Conservation (phyloP, 2,329 filamentous ascomycete species). For the Cladosporium oxysporum region DNA sequence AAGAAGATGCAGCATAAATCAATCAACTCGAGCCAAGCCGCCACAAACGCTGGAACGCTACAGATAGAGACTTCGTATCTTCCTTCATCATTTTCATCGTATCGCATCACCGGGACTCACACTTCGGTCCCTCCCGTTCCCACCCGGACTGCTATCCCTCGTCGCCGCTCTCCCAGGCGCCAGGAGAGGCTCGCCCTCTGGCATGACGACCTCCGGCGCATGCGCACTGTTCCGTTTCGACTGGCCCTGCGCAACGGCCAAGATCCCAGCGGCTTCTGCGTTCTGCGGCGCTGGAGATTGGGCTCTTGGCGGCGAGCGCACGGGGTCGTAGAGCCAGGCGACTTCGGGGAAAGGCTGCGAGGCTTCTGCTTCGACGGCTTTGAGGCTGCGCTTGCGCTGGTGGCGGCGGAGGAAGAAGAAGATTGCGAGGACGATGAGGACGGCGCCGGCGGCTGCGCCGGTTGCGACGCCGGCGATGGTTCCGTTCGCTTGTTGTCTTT, state of each 20-base stretch:
- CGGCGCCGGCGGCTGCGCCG: constrained; percentile 23
- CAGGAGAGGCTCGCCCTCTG: constrained; percentile 8
- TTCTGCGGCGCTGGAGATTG: not conserved
- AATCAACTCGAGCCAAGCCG: not conserved
- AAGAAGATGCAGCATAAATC: not conserved
- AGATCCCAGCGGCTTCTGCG: not conserved
- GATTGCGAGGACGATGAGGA: constrained; percentile 21
- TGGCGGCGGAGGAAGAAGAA: constrained; percentile 23
- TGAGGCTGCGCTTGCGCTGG: constrained; percentile 18
- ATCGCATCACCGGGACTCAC: not conserved
- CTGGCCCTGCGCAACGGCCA: not conserved
- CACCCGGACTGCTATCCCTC: constrained; percentile 11
- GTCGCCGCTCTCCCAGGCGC: constrained; percentile 10
- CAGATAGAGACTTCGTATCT: not conserved
- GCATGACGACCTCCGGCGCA: constrained; percentile 14
- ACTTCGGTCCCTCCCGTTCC: not conserved
- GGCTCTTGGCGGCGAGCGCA: constrained; percentile 9
- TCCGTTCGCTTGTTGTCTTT: constrained; percentile 22
- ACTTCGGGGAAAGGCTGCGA: constrained; percentile 22
- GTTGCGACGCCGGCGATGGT: constrained; percentile 27
- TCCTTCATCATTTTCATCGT: not conserved
- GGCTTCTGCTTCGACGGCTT: constrained; percentile 1
- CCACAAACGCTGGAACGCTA: not conserved
- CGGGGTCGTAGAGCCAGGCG: constrained; percentile 26
- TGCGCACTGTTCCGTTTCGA: constrained; percentile 4